Evolutionary conservation across 2,329 filamentous ascomycete genomes (phyloP).

Genomic region (Dothistroma pini): DNA sequence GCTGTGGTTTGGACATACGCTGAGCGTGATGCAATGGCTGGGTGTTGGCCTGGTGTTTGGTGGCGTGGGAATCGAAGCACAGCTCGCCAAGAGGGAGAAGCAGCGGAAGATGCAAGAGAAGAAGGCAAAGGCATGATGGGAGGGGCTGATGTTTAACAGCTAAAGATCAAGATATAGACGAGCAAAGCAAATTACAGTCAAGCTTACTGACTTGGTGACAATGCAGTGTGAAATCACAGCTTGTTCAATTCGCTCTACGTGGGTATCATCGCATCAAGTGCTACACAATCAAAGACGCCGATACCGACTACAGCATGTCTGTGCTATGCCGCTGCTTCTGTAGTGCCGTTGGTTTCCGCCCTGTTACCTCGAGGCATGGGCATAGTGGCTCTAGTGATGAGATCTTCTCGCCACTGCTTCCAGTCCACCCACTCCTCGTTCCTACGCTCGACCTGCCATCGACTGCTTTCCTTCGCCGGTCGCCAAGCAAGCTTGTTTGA

Average conservation of each 20-base stretch:
- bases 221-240: background rate
- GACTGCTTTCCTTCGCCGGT: constrained; percentile 59
- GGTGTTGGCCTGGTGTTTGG: constrained; percentile 92
- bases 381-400: constrained; percentile 4
- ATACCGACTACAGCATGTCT: background rate
- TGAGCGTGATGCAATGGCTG: constrained; percentile 87
- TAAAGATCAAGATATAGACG: background rate
- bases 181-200: background rate
- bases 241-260: background rate
- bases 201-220: background rate
- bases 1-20: constrained; percentile 84
- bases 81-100: constrained; percentile 79
- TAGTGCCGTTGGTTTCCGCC: background rate
- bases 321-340: background rate
- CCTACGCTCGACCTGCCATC: constrained; percentile 63
- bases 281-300: background rate
- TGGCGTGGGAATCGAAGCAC: constrained; percentile 85
- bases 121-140: constrained; percentile 9
- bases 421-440: constrained; percentile 60
- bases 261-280: background rate
- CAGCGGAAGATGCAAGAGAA: constrained; percentile 68
- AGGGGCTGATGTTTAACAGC: background rate
- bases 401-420: constrained; percentile 17
- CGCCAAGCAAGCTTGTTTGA: constrained; percentile 63
- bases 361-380: background rate